A percentile compares a stretch with the other conserved stretches of the same genome.
Conservation (phyloP, 2,329 filamentous ascomycete genomes). For the Botrytis byssoidea region DNA sequence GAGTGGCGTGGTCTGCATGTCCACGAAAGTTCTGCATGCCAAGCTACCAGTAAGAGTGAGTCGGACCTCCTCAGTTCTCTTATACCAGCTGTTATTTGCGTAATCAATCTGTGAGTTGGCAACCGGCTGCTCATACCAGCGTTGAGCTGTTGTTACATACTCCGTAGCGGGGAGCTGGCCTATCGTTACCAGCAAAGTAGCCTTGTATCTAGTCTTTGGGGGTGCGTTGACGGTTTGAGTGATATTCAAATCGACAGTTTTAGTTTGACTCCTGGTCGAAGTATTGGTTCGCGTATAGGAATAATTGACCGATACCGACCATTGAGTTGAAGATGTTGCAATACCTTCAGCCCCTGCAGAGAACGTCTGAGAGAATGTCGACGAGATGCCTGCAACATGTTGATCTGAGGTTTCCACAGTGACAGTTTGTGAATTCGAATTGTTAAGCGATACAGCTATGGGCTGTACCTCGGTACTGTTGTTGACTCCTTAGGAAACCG, state of each 20-base stretch:
- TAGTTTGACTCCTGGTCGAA: not conserved
- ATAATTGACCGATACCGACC: not conserved
- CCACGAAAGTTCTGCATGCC: not conserved
- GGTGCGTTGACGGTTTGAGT: not conserved
- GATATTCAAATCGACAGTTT: not conserved
- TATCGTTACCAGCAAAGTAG: conserved; percentile 1
- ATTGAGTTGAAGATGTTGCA: not conserved
- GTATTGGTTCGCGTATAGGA: not conserved
- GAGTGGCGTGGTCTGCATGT: not conserved
- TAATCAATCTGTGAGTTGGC: not conserved
- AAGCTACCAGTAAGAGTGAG: not conserved
- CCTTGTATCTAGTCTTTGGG: not conserved
- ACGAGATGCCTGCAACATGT: not conserved
- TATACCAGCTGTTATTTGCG: not conserved
- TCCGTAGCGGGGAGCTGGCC: not conserved
- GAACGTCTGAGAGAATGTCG: not conserved
- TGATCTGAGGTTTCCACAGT: conserved; percentile 9
- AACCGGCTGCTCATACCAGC: not conserved
- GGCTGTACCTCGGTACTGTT: not conserved
- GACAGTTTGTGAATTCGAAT: not conserved
- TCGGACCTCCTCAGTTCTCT: not conserved
- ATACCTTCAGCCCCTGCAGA: not conserved
- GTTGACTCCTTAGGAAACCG: not conserved
- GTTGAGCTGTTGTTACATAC: not conserved
- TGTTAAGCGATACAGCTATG: not conserved